phyloP scores from a whole-genome alignment of 495 filamentous ascomycete genomes.

The Aspergillus coremiiformis region DNA sequence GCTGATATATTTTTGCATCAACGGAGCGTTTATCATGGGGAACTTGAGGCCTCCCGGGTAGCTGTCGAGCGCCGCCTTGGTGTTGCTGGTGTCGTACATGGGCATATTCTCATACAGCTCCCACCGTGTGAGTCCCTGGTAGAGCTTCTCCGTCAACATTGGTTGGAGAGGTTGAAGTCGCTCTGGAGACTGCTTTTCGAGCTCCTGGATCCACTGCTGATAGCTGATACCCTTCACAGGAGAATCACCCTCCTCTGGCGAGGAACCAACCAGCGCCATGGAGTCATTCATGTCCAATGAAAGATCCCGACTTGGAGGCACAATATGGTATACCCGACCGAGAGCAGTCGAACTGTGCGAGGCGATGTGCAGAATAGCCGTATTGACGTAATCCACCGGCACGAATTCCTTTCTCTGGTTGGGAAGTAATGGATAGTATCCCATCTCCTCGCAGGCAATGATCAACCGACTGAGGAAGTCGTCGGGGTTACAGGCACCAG shows the following conservation, averaged over 20 bases:
- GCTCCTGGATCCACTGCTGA: constrained; percentile 4
- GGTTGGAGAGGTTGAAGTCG: constrained; percentile 10
- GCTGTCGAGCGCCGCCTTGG: background rate
- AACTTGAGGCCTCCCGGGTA: background rate
- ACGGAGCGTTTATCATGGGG: background rate
- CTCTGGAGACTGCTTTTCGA: background rate
- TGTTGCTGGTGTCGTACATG: constrained; percentile 11
- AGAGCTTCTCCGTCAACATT: constrained; percentile 14
- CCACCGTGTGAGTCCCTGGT: constrained; percentile 15
- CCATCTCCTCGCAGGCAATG: constrained; percentile 5
- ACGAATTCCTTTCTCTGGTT: constrained; percentile 18
- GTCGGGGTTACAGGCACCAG: constrained; percentile 13
- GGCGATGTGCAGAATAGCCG: constrained; percentile 11
- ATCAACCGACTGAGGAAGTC: constrained; percentile 19
- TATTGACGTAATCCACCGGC: constrained; percentile 13
- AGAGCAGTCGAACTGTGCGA: background rate
- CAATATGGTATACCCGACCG: constrained; percentile 13
- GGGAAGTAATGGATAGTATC: constrained; percentile 11
- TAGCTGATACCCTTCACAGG: constrained; percentile 2
- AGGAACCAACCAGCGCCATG: constrained; percentile 3
- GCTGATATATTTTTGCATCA: background rate
- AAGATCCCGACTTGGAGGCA: background rate
- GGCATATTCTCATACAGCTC: constrained; percentile 21
- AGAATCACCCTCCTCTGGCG: background rate
- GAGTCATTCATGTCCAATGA: constrained; percentile 12